Conservation (phyloP, 345 rosid species). For the Gynandropsis gynandra region DNA sequence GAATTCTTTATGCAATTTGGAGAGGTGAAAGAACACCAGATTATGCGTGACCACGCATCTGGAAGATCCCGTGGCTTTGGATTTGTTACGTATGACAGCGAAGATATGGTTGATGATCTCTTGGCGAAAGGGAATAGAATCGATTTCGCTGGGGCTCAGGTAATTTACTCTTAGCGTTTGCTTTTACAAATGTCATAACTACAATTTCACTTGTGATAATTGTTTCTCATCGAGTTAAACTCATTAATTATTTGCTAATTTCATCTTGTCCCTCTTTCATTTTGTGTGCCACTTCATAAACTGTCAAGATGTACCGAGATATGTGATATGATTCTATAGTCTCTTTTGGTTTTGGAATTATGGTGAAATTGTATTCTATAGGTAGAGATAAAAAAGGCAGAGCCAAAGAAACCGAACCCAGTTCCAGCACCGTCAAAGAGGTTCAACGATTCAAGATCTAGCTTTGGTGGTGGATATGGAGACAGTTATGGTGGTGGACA, state of each 20-base stretch:
- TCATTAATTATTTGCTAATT: too few relatives aligned
- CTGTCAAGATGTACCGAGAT: not conserved
- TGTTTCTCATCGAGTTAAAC: not conserved
- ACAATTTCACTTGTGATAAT: not conserved
- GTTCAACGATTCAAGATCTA: slow-evolving; percentile 48
- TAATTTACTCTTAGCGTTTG: slow-evolving; percentile 10
- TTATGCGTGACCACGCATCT: slow-evolving; percentile 65
- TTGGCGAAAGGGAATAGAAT: slow-evolving; percentile 60
- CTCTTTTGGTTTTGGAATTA: slow-evolving; percentile 7
- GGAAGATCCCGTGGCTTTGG: slow-evolving; percentile 84
- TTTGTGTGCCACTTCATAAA: too few relatives aligned
- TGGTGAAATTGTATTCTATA: slow-evolving; percentile 19
- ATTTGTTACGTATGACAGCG: slow-evolving; percentile 59
- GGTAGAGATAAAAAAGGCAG: slow-evolving; percentile 99
- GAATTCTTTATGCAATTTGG: slow-evolving; percentile 66
- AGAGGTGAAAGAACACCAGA: slow-evolving; percentile 63
- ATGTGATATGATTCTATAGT: not conserved
- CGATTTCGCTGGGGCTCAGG: slow-evolving; percentile 66
- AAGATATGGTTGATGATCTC: slow-evolving; percentile 63
- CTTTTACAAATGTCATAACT: not conserved
- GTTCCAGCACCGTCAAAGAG: slow-evolving; percentile 56
- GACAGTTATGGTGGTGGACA: slow-evolving; percentile 59
- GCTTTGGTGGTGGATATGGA: slow-evolving; percentile 50
- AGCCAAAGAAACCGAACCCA: slow-evolving; percentile 86
- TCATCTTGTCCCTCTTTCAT: too few relatives aligned